phyloP scores from a whole-genome alignment of 108 stramenopile species.

The Parmales sp. region DNA sequence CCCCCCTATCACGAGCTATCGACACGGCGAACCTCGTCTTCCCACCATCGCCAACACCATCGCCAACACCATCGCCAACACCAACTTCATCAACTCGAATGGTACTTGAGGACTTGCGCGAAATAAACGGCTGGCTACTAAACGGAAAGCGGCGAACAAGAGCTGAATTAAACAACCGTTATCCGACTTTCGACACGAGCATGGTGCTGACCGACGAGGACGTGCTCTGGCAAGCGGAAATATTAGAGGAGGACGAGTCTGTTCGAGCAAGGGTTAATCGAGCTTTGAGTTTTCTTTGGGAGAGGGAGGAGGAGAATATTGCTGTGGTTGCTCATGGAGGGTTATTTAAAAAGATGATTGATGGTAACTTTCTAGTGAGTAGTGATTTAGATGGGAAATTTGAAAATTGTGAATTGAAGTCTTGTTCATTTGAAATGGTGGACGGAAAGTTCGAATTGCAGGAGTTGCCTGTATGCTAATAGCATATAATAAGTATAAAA shows the following conservation, averaged over 20 bases:
- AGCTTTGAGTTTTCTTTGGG: neutral
- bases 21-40: neutral
- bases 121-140: neutral
- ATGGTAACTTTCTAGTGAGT: neutral
- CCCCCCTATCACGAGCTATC: neutral
- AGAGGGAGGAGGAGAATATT: neutral
- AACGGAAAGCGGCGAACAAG: neutral
- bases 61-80: neutral
- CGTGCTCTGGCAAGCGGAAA: neutral
- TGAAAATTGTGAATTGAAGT: neutral
- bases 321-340: slow-evolving; percentile 11
- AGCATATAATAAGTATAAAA: no score
- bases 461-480: no score
- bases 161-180: neutral
- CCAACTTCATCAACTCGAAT: neutral
- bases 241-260: neutral
- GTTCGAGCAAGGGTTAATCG: neutral
- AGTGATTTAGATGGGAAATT: neutral
- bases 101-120: neutral
- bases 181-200: neutral
- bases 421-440: neutral
- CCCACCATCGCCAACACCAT: neutral
- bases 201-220: neutral
- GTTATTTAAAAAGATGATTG: neutral
- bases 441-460: no score